Conservation (phyloP, 2,329 filamentous ascomycete species). For the Elsinoe arachidis region DNA sequence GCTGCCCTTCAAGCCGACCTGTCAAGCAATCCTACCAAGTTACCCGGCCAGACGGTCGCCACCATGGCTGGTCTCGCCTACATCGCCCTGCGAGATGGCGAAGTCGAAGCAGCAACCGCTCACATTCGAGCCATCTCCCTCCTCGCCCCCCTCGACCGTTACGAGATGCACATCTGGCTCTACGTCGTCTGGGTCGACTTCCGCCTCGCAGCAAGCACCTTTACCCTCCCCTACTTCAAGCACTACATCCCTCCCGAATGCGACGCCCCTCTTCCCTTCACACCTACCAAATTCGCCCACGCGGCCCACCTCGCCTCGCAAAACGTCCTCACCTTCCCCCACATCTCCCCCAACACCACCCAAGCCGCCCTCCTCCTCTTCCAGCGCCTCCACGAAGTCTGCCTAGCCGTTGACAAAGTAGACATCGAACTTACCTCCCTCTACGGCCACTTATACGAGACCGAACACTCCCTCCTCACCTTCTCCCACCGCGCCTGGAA, state of each 20-base stretch:
- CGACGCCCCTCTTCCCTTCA: not conserved
- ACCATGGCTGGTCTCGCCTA: constrained; percentile 1
- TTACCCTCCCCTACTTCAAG: not conserved
- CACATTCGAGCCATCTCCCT: not conserved
- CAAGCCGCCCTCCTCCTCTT: not conserved
- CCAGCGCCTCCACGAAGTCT: not conserved
- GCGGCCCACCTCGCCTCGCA: not conserved
- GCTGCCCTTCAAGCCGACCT: not conserved
- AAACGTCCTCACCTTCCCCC: not conserved
- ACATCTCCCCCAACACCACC: not conserved
- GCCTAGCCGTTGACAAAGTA: not conserved
- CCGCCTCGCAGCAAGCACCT: not conserved
- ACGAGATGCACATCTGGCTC: constrained; percentile 9
- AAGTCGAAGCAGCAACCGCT: not conserved
- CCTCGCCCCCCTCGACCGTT: not conserved
- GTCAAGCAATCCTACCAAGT: not conserved
- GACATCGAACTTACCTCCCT: not conserved
- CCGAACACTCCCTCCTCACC: not conserved
- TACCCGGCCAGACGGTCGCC: not conserved
- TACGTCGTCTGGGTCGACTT: not conserved
- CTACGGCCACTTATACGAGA: constrained; percentile 1
- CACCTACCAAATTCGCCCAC: not conserved
- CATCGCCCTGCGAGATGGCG: not conserved
- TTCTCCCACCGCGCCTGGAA: not conserved
- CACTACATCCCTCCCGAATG: constrained; percentile 1